These are phyloP conservation scores for Piloderma croceum DNA, from an alignment of 768 basidiomycete species.

Conservation along the genomic window DNA sequence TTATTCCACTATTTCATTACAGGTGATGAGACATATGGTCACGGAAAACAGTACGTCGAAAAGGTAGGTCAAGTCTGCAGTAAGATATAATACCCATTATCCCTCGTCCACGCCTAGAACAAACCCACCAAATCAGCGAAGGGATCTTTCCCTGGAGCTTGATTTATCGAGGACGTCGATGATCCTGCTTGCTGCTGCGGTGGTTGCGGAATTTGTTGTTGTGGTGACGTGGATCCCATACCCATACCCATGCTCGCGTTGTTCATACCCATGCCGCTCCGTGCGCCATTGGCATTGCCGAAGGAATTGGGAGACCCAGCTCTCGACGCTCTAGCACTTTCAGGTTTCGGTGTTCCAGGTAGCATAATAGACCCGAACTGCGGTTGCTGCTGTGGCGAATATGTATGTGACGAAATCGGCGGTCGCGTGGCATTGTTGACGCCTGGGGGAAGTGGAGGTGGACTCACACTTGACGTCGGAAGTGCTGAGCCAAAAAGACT, in stretches of 20 bases:
- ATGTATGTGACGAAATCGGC: slow-evolving; percentile 5
- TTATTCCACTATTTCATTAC: too few relatives aligned
- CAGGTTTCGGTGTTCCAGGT: slow-evolving; percentile 32
- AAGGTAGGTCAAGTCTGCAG: too few relatives aligned
- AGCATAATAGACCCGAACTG: slow-evolving; percentile 38
- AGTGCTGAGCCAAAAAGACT: slow-evolving; percentile 3
- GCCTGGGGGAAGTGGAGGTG: slow-evolving; percentile 25
- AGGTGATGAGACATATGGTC: too few relatives aligned
- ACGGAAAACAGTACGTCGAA: too few relatives aligned
- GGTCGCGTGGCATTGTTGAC: slow-evolving; percentile 26
- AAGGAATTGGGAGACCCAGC: slow-evolving; percentile 20
- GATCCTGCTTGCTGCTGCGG: slow-evolving; percentile 12
- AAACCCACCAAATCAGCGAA: slow-evolving; percentile 79
- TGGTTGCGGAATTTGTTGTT: slow-evolving; percentile 21
- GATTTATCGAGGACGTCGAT: slow-evolving; percentile 15
- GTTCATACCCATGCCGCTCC: slow-evolving; percentile 2
- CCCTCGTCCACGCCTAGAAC: slow-evolving; percentile 57
- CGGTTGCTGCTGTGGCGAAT: slow-evolving; percentile 15
- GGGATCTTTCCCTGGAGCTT: slow-evolving; percentile 62
- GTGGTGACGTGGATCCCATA: slow-evolving; percentile 14
- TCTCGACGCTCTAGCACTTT: slow-evolving; percentile 2
- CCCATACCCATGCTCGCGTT: slow-evolving; percentile 11
- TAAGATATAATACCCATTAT: too few relatives aligned
- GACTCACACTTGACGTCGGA: slow-evolving; percentile 13
- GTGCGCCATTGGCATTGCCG: too few relatives aligned